Percentiles rank a stretch among this genome's conserved stretches.
Evolutionary conservation across 2,329 filamentous ascomycete genomes (phyloP).

Genomic region (Ampelomyces quisqualis): DNA sequence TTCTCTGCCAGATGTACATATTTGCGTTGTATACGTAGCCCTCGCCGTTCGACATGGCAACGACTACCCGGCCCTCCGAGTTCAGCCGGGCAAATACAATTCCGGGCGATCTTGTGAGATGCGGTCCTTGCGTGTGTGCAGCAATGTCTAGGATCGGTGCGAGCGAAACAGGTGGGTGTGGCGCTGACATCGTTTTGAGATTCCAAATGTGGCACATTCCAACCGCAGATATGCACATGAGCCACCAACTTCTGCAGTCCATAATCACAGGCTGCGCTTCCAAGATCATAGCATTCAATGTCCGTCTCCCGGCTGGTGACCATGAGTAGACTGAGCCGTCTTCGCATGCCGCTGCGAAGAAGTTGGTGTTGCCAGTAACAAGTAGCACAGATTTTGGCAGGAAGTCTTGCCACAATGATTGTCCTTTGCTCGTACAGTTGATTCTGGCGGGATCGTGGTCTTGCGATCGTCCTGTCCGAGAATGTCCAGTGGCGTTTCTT

Average conservation of each 20-base stretch:
- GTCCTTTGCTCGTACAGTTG: slow-evolving; percentile 76
- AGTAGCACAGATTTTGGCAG: slow-evolving; percentile 84
- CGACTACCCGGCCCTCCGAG: slow-evolving; percentile 77
- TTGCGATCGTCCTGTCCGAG: slow-evolving; percentile 60
- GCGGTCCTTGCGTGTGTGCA: slow-evolving; percentile 72
- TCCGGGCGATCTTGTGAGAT: slow-evolving; percentile 76
- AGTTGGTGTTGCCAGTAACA: slow-evolving; percentile 82
- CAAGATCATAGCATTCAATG: slow-evolving; percentile 80
- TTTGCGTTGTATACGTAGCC: slow-evolving; percentile 84
- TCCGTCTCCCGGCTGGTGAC: slow-evolving; percentile 84
- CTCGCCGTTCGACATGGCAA: slow-evolving; percentile 93
- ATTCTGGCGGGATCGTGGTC: slow-evolving; percentile 81
- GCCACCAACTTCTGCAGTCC: slow-evolving; percentile 84
- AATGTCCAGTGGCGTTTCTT: slow-evolving; percentile 69
- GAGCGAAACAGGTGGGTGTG: slow-evolving; percentile 86
- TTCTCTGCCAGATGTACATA: slow-evolving; percentile 88
- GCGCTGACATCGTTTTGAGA: slow-evolving; percentile 75
- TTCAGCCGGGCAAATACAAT: slow-evolving; percentile 92
- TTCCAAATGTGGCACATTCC: slow-evolving; percentile 96
- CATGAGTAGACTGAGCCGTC: slow-evolving; percentile 88
- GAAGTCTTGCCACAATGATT: slow-evolving; percentile 89
- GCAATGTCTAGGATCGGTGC: slow-evolving; percentile 88
- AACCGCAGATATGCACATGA: slow-evolving; percentile 84
- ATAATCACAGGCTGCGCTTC: slow-evolving; percentile 94
- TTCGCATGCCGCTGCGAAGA: slow-evolving; percentile 92